Conservation (phyloP, 129 eudicot genomes). For the Flaveria brownii region DNA sequence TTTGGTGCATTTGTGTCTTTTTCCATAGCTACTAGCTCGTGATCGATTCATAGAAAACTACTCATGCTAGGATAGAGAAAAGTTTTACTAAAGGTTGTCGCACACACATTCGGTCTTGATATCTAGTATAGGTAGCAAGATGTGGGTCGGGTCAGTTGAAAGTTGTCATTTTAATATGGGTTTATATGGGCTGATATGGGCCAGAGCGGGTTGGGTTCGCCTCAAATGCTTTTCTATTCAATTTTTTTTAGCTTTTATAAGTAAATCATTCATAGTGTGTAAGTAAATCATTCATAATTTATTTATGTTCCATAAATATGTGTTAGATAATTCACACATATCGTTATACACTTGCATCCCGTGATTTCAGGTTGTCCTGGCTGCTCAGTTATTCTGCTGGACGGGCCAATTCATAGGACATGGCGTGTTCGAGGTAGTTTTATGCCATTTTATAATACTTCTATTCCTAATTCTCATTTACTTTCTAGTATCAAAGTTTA, state of each 20-base stretch:
- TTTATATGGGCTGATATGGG: neutral
- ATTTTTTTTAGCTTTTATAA: neutral
- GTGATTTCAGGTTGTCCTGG: constrained; percentile 71
- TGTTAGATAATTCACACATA: neutral
- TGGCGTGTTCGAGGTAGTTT: constrained; percentile 83
- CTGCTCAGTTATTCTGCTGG: constrained; percentile 83
- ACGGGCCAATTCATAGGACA: constrained; percentile 87
- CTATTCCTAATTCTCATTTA: neutral
- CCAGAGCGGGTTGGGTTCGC: neutral
- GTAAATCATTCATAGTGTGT: too few species aligned
- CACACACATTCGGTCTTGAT: too few species aligned
- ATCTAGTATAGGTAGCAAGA: neutral
- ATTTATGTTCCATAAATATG: neutral
- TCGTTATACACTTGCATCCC: neutral
- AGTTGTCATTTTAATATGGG: neutral
- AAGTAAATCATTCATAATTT: too few species aligned
- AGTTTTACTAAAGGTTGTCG: neutral
- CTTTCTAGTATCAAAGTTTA: neutral
- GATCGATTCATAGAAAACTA: neutral
- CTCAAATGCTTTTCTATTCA: neutral
- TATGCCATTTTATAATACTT: neutral
- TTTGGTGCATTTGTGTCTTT: neutral
- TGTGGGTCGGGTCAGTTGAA: neutral
- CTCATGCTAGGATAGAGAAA: neutral
- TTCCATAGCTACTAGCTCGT: neutral